Evolutionary conservation across 2,329 filamentous ascomycete genomes (phyloP), one percentile per base, ranked within the genome.

Genomic region (Penicillium polonicum): DNA sequence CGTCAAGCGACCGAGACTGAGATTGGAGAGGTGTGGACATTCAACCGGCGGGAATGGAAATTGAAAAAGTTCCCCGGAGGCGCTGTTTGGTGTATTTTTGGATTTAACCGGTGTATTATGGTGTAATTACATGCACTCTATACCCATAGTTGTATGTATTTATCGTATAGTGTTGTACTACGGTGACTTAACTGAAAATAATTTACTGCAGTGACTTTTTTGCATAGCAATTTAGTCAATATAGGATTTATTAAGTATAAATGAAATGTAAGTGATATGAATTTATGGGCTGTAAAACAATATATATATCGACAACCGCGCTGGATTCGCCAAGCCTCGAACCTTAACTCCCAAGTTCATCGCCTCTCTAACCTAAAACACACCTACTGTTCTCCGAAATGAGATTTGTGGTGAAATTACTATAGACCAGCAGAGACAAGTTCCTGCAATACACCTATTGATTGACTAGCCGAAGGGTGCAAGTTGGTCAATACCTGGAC

Each of bases 1-100:
- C 55, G 44, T 41, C 45, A 39, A 43, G 42, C 48, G 51, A 52
- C 36, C 45, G 45, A 45, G 48, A 44, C 49, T 46, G 51, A 38
- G 45, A 55, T 50, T 44, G 23, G 55, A 54, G 42, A 31, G 45
- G 48, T 45, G 38, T 33, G 27, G 49, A 36, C 3, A 31, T 44
- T 55, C 27, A 43, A 38, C 41, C 43, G 31, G 44, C 55, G 45
- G 58, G 62, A 58, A 51, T 60, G 57, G 35, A 59, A 35, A 48
- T 59, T 57, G 49, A 57, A 53, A 56, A 57, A 53, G 35, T 57
- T 35, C 49, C 48, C 27, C 55, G 49, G 55, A 57, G 42, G 35
- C 42, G 19, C 29, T 51, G 25, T 51, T 42, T 36, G 17, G 27
- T 36, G 55, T 57, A 53, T 53, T 51, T 50, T 51, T n/a, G 46